Conservation (phyloP, 345 rosid species). For the Moricandia arvensis region DNA sequence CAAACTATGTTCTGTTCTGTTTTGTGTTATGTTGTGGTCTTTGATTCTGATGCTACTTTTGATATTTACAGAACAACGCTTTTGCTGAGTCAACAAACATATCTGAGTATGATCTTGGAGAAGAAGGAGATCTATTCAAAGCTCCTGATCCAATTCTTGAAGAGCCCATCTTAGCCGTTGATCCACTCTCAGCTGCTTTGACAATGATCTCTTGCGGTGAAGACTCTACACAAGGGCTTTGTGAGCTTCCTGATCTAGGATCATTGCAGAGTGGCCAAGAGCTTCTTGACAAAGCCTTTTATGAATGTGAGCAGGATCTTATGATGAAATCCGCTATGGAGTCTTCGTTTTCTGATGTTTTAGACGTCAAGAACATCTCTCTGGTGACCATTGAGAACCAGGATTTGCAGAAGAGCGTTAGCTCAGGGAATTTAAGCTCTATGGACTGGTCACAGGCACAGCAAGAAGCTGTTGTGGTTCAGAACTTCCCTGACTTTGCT, state of each 20-base stretch:
- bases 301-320: conserved; percentile 81
- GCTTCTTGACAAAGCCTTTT: conserved; percentile 67
- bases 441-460: conserved; percentile 56
- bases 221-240: conserved; percentile 62
- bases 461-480: conserved; percentile 44
- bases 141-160: conserved; percentile 86
- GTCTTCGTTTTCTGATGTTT: conserved; percentile 39
- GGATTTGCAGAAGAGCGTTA: conserved; percentile 61
- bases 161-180: conserved; percentile 50
- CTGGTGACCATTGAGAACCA: conserved; percentile 45
- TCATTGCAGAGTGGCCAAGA: conserved; percentile 67
- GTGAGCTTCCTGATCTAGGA: conserved; percentile 52
- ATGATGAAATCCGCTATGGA: conserved; percentile 60
- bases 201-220: conserved; percentile 78
- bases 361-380: conserved; percentile 42
- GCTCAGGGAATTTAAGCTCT: conserved; percentile 70
- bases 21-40: conserved; percentile 11
- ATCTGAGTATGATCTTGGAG: conserved; percentile 78
- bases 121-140: conserved; percentile 83
- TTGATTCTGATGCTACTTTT: conserved; percentile 26
- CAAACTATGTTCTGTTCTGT: conserved; percentile 32
- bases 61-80: conserved; percentile 42
- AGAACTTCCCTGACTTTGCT: conserved; percentile 61
- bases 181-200: conserved; percentile 77
- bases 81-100: conserved; percentile 45